phyloP scores from a whole-genome alignment of 805 yeast genomes.

The Saccharomycopsis sp. region DNA sequence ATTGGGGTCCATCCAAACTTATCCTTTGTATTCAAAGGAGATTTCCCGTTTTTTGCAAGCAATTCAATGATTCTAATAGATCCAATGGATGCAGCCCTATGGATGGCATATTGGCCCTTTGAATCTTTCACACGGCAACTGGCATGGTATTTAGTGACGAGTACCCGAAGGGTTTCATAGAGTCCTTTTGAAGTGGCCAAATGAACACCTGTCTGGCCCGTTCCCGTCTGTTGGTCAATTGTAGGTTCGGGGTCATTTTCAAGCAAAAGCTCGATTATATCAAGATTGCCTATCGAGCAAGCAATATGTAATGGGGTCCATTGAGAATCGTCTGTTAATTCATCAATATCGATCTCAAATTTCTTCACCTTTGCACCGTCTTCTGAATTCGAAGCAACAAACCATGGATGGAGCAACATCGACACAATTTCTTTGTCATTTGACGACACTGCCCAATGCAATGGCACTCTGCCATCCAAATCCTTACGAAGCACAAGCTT shows the following conservation, averaged over 20 bases:
- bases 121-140: constrained; percentile 62
- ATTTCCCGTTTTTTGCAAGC: constrained; percentile 45
- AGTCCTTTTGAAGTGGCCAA: constrained; percentile 70
- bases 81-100: constrained; percentile 80
- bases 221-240: constrained; percentile 52
- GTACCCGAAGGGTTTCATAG: constrained; percentile 30
- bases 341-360: constrained; percentile 57
- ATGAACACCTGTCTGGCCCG: constrained; percentile 71
- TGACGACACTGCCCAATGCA: constrained; percentile 84
- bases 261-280: constrained; percentile 45
- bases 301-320: constrained; percentile 90
- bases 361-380: constrained; percentile 22
- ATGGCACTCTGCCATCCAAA: constrained; percentile 69
- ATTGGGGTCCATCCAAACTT: constrained; percentile 72
- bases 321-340: constrained; percentile 63
- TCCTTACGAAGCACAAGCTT: constrained; percentile 45
- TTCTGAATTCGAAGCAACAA: constrained; percentile 14
- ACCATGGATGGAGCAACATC: constrained; percentile 35
- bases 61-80: constrained; percentile 48
- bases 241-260: constrained; percentile 49
- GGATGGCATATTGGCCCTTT: constrained; percentile 60
- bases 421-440: constrained; percentile 47
- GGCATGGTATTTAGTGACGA: constrained; percentile 43
- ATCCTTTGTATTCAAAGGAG: constrained; percentile 67
- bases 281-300: constrained; percentile 60